phyloP scores from a whole-genome alignment of 1,139 yeast genomes.

The Wickerhamomyces sp. region DNA sequence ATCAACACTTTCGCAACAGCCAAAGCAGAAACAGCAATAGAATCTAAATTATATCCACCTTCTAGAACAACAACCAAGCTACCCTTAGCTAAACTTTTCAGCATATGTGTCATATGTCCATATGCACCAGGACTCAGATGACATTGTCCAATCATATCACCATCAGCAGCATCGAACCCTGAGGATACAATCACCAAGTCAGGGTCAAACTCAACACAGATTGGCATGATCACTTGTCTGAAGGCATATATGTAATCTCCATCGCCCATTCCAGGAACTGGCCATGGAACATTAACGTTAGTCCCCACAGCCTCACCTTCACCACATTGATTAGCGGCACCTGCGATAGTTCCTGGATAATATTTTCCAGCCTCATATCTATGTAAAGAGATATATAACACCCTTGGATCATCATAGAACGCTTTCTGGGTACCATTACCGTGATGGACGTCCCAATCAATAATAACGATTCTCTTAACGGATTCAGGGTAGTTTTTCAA shows the following conservation, averaged over 20 bases:
- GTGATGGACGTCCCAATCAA: conserved; percentile 98
- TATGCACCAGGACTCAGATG: conserved; percentile 95
- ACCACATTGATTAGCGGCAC: conserved; percentile 73
- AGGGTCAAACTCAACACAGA: conserved; percentile 85
- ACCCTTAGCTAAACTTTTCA: conserved; percentile 84
- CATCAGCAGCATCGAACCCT: conserved; percentile 98
- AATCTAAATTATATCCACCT: conserved; percentile 93
- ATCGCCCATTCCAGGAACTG: conserved; percentile 87
- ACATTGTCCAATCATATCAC: conserved; percentile 97
- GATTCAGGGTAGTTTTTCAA: conserved; percentile 82
- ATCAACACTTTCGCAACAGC: conserved; percentile 88
- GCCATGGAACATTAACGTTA: conserved; percentile 92
- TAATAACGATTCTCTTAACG: conserved; percentile 73
- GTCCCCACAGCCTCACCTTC: conserved; percentile 83
- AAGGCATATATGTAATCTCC: conserved; percentile 95
- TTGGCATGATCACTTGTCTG: conserved; percentile 81
- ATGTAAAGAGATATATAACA: conserved; percentile 84
- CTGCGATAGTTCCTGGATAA: conserved; percentile 92
- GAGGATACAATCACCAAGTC: conserved; percentile 90
- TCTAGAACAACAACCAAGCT: conserved; percentile 85
- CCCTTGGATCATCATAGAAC: conserved; percentile 84
- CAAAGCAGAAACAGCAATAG: conserved; percentile 85
- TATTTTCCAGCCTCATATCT: conserved; percentile 89
- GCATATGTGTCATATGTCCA: conserved; percentile 92
- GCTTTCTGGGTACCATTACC: conserved; percentile 98